These are phyloP conservation scores for Xylariales sp. DNA, from an alignment of 2,329 filamentous ascomycete genomes.

Conservation along the genomic window DNA sequence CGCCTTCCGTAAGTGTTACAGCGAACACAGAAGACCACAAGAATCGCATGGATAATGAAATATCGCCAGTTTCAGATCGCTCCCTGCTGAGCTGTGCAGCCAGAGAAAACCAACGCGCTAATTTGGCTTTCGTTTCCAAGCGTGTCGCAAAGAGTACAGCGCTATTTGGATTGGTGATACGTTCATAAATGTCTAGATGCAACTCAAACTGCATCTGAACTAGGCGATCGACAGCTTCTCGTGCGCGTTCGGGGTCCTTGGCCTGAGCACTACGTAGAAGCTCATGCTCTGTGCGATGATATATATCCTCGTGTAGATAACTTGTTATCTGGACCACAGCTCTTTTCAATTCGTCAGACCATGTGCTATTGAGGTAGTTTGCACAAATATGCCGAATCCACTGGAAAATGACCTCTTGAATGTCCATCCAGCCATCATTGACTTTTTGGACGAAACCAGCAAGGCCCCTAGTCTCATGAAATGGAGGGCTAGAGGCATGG, in stretches of 20 bases:
- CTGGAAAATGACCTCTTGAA: constrained; percentile 68
- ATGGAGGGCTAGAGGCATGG: constrained; percentile 57
- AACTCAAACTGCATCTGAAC: constrained; percentile 71
- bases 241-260: constrained; percentile 30
- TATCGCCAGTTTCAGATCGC: constrained; percentile 50
- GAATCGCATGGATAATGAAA: constrained; percentile 62
- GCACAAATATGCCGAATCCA: constrained; percentile 64
- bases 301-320: constrained; percentile 64
- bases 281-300: constrained; percentile 59
- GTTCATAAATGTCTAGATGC: constrained; percentile 70
- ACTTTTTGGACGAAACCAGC: constrained; percentile 62
- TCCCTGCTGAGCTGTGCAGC: constrained; percentile 59
- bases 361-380: constrained; percentile 66
- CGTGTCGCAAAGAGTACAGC: constrained; percentile 62
- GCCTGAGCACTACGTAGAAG: constrained; percentile 47
- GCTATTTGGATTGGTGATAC: constrained; percentile 67
- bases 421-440: constrained; percentile 63
- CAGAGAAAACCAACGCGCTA: constrained; percentile 64
- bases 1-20: constrained; percentile 64
- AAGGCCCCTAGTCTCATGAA: constrained; percentile 66
- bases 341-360: constrained; percentile 68
- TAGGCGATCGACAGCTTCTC: constrained; percentile 56
- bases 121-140: constrained; percentile 61
- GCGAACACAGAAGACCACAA: constrained; percentile 68
- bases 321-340: constrained; percentile 68